Evolutionary conservation across 768 basidiomycete genomes (phyloP), one percentile per base, ranked within the genome.

Genomic region (Tylopilus felleus): DNA sequence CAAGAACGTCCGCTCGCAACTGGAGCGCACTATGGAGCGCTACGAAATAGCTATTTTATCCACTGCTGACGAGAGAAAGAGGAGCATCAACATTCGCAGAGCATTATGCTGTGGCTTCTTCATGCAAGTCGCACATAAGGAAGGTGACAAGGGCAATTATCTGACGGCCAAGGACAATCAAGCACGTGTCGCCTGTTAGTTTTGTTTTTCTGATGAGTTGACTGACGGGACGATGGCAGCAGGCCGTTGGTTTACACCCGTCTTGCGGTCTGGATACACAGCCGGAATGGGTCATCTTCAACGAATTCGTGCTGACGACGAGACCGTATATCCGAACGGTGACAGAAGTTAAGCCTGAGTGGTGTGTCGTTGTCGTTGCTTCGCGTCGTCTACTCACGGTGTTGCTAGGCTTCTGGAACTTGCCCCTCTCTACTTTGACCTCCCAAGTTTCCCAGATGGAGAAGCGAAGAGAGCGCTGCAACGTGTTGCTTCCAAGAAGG

Each of bases 121-220:
- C 75, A 98, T 97, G 95, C 95, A 98, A 68, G 84, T 93, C 14
- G 96, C 94, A 9, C 93, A 97, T 70, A 90, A 91, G 70, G 93
- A 95, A 66, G 92, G 91, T 3, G 90, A 92, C 68, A 93, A 91
- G 70, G 83, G 86, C 4, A 81, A 78, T 51, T 98, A 99, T 66
- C 56, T 87, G 56, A 99, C 95, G 0, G 85, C 96, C 54, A 98
- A 97, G 74, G 95, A 98, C 68, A 90, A 95, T 60, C 95, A 97
- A 76, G 90, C 83, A 58, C 22, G 80, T 65, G 17, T 28, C 17
- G 12, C 23, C 8, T n/a, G n/a, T n/a, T 29, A 14, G 29, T 9
- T 12, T 46, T 29, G 1, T 31, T 17, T 43, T 27, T 12, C 4
- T 42, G 23, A 8, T 28, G 28, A 28, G 28, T 1, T 31, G 3